These are phyloP conservation scores for Neurospora sp. DNA, from an alignment of 495 filamentous ascomycete genomes.

Conservation along the genomic window DNA sequence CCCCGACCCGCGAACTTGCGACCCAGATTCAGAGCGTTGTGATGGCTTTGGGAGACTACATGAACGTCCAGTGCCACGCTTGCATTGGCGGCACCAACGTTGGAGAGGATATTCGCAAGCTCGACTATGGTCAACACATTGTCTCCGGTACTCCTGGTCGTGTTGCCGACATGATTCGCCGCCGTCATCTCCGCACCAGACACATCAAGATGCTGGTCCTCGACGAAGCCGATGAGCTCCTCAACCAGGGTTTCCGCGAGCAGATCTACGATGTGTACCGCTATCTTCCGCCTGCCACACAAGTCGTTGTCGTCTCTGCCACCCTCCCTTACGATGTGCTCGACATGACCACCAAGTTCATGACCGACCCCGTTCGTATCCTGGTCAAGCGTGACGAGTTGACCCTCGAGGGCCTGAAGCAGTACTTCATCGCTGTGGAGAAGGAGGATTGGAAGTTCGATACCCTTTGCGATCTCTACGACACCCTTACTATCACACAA, in stretches of 20 bases:
- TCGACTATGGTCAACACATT: constrained; percentile 91
- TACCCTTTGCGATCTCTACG: constrained; percentile 96
- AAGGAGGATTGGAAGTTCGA: constrained; percentile 99
- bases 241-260: constrained; percentile 95
- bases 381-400: constrained; percentile 99
- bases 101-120: constrained; percentile 93
- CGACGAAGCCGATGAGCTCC: constrained; percentile 97
- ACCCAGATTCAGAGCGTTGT: constrained; percentile 99
- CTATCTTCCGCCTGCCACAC: constrained; percentile 90
- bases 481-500: constrained; percentile 98
- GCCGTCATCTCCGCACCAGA: constrained; percentile 85
- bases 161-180: constrained; percentile 98
- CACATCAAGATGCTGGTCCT: constrained; percentile 99
- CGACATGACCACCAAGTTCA: constrained; percentile 99
- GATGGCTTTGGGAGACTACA: constrained; percentile 96
- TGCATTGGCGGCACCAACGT: constrained; percentile 98
- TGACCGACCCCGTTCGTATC: constrained; percentile 97
- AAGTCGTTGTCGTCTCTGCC: constrained; percentile 93
- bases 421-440: constrained; percentile 99
- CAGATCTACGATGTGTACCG: constrained; percentile 99
- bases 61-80: constrained; percentile 97
- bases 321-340: constrained; percentile 98
- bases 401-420: constrained; percentile 98
- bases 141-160: constrained; percentile 95
- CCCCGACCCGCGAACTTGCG: constrained; percentile 93